Evolutionary conservation across 768 basidiomycete species (phyloP).

Genomic region (Lentinus tigrinus): DNA sequence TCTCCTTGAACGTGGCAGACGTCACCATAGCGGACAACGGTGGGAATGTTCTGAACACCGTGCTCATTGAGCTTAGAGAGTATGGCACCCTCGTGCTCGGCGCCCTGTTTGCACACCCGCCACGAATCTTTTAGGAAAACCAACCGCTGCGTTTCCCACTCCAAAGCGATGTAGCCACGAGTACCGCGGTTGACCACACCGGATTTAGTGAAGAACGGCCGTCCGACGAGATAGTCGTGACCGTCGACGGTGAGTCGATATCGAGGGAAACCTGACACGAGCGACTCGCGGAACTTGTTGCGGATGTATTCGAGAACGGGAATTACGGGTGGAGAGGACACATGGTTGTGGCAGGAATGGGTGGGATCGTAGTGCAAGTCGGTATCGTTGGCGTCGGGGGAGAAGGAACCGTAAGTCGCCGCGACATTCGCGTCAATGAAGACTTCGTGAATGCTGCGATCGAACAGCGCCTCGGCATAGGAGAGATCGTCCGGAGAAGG

Average conservation of each 20-base stretch:
- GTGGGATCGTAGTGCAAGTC: not conserved
- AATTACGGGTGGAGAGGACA: not conserved
- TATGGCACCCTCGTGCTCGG: not conserved
- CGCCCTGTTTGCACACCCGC: not conserved
- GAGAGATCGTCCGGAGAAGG: not conserved
- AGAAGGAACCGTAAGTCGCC: not conserved
- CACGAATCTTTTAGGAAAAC: not conserved
- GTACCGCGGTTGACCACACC: not conserved
- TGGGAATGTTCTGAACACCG: not conserved
- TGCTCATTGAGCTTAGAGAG: not conserved
- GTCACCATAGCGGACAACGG: not conserved
- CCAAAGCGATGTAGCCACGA: conserved; percentile 9
- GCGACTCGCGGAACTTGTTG: not conserved
- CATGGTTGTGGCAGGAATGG: not conserved
- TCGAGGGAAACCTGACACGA: not conserved
- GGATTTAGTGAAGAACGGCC: not conserved
- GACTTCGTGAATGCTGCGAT: not conserved
- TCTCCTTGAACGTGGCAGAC: too few relatives aligned
- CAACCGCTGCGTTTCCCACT: not conserved
- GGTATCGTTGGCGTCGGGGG: not conserved
- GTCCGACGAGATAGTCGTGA: conserved; percentile 2
- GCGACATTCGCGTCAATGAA: not conserved
- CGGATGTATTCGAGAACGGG: not conserved
- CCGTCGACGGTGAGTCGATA: not conserved
- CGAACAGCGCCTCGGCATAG: not conserved